Evolutionary conservation across 192 early-diverging fungal genomes (phyloP).

Genomic region (Backusella westeae): DNA sequence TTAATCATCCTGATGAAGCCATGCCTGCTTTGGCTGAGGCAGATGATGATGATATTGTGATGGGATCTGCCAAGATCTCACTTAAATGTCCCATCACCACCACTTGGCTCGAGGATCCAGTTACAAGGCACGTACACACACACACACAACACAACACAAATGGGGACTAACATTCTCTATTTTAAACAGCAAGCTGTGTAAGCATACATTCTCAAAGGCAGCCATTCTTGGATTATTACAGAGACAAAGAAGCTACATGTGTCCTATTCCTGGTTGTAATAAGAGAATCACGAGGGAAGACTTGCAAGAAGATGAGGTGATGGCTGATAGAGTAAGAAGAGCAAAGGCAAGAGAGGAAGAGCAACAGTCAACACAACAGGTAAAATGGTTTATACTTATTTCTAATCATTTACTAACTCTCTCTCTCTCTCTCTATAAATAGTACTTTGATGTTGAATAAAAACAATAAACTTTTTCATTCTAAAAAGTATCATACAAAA

Average conservation of each 20-base stretch:
- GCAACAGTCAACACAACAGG: neutral
- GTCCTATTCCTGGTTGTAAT: constrained; percentile 32
- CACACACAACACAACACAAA: neutral
- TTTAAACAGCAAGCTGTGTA: constrained; percentile 17
- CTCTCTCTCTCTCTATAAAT: neutral
- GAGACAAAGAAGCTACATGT: neutral
- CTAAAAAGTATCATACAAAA: neutral
- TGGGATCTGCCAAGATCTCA: constrained; percentile 22
- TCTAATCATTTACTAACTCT: neutral
- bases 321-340: constrained; percentile 16
- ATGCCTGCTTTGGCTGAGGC: constrained; percentile 16
- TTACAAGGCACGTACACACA: constrained; percentile 19
- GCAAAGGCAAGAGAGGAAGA: neutral
- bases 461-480: neutral
- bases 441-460: constrained; percentile 23
- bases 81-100: constrained; percentile 34
- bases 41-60: constrained; percentile 28
- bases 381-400: neutral
- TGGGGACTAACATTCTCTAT: neutral
- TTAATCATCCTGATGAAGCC: constrained; percentile 27
- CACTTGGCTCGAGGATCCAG: constrained; percentile 27
- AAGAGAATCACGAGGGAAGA: neutral
- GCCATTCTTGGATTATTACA: constrained; percentile 18
- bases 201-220: constrained; percentile 29
- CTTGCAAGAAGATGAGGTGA: neutral